Evolutionary conservation across 2,329 filamentous ascomycete genomes (phyloP).

Genomic region (Fusarium duplospermum): DNA sequence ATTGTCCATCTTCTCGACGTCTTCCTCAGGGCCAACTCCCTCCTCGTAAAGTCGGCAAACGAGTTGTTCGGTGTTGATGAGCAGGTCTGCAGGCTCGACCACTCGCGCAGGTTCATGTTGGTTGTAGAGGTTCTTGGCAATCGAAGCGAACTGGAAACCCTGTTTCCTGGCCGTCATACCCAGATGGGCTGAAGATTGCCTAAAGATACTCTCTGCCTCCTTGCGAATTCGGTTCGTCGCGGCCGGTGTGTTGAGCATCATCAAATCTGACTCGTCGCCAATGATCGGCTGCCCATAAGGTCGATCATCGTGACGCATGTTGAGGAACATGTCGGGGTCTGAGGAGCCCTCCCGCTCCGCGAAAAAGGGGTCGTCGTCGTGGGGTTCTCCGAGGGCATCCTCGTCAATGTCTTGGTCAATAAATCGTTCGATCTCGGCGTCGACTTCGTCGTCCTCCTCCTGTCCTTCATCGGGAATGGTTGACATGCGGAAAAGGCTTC

Average conservation of each 20-base stretch:
- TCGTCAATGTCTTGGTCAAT: constrained; percentile 52
- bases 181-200: constrained; percentile 62
- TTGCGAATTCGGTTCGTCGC: constrained; percentile 63
- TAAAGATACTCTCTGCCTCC: constrained; percentile 68
- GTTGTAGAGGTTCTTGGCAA: constrained; percentile 77
- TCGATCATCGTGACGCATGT: constrained; percentile 58
- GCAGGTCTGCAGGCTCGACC: constrained; percentile 76
- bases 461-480: constrained; percentile 26
- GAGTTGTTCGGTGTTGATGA: constrained; percentile 80
- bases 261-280: constrained; percentile 62
- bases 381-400: constrained; percentile 50
- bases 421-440: constrained; percentile 52
- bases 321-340: constrained; percentile 62
- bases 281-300: constrained; percentile 53
- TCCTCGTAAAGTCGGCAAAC: constrained; percentile 74
- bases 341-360: constrained; percentile 53
- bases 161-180: constrained; percentile 58
- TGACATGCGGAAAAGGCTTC: constrained; percentile 49
- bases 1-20: constrained; percentile 66
- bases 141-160: constrained; percentile 73
- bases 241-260: constrained; percentile 67
- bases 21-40: constrained; percentile 66
- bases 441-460: constrained; percentile 47
- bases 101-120: constrained; percentile 68
- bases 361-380: constrained; percentile 53